These are phyloP conservation scores for Grigorovia transvaalensis DNA, from an alignment of 805 yeast species.

Conservation along the genomic window DNA sequence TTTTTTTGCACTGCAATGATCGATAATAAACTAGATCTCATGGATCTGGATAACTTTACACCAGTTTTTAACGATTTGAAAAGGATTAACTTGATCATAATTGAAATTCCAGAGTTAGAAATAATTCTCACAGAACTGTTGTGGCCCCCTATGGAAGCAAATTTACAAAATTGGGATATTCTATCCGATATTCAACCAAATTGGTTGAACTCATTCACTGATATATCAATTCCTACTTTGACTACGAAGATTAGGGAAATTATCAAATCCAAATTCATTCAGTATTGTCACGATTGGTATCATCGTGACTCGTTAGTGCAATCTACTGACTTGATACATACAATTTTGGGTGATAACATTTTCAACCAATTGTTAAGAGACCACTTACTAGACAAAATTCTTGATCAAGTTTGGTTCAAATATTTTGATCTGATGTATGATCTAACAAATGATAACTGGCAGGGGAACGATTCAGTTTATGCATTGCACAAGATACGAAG, in stretches of 20 bases:
- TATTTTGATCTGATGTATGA: constrained; percentile 18
- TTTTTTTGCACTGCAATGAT: not conserved
- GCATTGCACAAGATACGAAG: constrained; percentile 8
- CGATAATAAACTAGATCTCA: not conserved
- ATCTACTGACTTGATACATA: constrained; percentile 7
- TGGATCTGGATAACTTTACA: not conserved
- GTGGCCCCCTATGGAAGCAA: not conserved
- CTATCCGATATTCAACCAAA: not conserved
- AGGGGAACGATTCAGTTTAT: constrained; percentile 8
- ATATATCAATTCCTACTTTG: not conserved
- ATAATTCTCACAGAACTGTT: not conserved
- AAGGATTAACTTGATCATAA: not conserved
- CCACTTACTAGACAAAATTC: constrained; percentile 10
- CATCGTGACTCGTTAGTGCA: not conserved
- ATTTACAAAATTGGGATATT: not conserved
- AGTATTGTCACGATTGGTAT: constrained; percentile 12
- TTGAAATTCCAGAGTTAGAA: not conserved
- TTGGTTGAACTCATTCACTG: not conserved
- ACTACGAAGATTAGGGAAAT: constrained; percentile 2
- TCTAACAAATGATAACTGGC: not conserved
- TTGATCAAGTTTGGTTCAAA: constrained; percentile 16
- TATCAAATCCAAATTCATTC: constrained; percentile 6
- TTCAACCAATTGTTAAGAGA: constrained; percentile 4
- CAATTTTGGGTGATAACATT: constrained; percentile 8
- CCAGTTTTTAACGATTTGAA: not conserved